Evolutionary conservation across 2,329 filamentous ascomycete genomes (phyloP), one percentile per base, ranked within the genome.

Genomic region (Rugonectria rugulosa): DNA sequence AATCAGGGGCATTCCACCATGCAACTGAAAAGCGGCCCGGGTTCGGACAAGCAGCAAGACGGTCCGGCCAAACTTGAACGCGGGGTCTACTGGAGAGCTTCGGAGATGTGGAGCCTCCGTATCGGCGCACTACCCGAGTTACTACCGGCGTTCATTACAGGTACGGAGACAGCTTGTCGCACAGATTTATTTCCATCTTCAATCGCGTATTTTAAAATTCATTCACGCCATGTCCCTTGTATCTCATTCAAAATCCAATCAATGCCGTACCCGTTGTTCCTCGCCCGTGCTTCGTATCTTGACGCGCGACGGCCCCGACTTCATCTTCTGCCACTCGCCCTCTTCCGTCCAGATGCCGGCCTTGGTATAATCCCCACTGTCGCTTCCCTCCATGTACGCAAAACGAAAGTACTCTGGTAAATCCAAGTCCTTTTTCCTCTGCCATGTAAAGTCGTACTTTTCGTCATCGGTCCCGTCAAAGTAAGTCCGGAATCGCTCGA

Each of bases 351-450:
- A 94, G 10, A 79, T 81, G 1, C 89, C 90, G 0, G 90, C 90
- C 72, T 86, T 89, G 12, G 88, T 91, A 67, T 91, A 94, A 69
- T 94, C 90, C 20, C 81, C 87, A 32, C 80, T 81, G 5, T 70
- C 70, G 53, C 83, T 86, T 2, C 89, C 90, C 45, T 82, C 79
- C 80, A 93, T 83, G 67, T 86, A 92, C 2, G 80, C 89, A 72
- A 94, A 94, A 6, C 90, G 77, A 68, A 94, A 93, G 67, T 92
- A 94, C 72, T 92, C 88, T 32, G 87, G 84, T 46, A 80, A 56
- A 4, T 72, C 70, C 11, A 78, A 56, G 6, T 63, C 73, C 19
- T 67, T 71, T 29, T 82, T 77, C 56, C 86, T 78, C 1, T 74
- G 75, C 87, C 88, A 91, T 0, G 81, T 80, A 61, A 89, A 89